Percentiles rank a stretch among this genome's conserved stretches.
Evolutionary conservation across 1,284 basidiomycete species (phyloP).

Genomic region (Moesziomyces sp.): DNA sequence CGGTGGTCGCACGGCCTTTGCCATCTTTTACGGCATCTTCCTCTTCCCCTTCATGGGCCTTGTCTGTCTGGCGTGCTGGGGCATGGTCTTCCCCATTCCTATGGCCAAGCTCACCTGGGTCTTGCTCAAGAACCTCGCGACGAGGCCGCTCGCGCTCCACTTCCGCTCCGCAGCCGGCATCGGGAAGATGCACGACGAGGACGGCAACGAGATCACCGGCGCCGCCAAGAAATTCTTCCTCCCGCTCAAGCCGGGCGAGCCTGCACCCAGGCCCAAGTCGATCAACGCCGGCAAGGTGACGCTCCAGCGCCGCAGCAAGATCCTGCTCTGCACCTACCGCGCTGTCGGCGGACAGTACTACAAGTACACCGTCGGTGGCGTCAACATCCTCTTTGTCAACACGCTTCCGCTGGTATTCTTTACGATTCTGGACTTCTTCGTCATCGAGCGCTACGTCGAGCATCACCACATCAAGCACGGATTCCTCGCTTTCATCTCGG

Average conservation of each 20-base stretch:
- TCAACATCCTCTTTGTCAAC: slow-evolving; percentile 98
- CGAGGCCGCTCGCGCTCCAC: slow-evolving; percentile 84
- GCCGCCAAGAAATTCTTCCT: slow-evolving; percentile 45
- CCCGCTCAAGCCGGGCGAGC: slow-evolving; percentile 68
- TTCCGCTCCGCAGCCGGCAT: slow-evolving; percentile 75
- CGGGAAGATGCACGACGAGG: slow-evolving; percentile 42
- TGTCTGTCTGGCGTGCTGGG: slow-evolving; percentile 85
- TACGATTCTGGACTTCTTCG: slow-evolving; percentile 90
- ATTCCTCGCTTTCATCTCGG: slow-evolving; percentile 78
- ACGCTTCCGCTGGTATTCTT: slow-evolving; percentile 93
- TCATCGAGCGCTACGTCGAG: slow-evolving; percentile 81
- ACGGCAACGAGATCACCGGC: slow-evolving; percentile 61
- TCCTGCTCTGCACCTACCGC: slow-evolving; percentile 93
- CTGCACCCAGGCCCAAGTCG: slow-evolving; percentile 67
- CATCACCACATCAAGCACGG: slow-evolving; percentile 72
- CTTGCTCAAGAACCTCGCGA: slow-evolving; percentile 83
- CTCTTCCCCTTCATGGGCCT: slow-evolving; percentile 84
- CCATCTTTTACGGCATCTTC: slow-evolving; percentile 81
- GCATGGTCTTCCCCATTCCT: slow-evolving; percentile 89
- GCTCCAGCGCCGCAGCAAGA: slow-evolving; percentile 72
- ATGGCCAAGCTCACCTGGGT: slow-evolving; percentile 98
- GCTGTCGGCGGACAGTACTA: slow-evolving; percentile 92
- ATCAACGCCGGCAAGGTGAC: slow-evolving; percentile 70
- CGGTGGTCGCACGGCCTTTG: slow-evolving; percentile 58
- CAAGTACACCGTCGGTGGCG: slow-evolving; percentile 98